Conservation (phyloP, 768 basidiomycete species). For the Nevesoporus exiguus region DNA sequence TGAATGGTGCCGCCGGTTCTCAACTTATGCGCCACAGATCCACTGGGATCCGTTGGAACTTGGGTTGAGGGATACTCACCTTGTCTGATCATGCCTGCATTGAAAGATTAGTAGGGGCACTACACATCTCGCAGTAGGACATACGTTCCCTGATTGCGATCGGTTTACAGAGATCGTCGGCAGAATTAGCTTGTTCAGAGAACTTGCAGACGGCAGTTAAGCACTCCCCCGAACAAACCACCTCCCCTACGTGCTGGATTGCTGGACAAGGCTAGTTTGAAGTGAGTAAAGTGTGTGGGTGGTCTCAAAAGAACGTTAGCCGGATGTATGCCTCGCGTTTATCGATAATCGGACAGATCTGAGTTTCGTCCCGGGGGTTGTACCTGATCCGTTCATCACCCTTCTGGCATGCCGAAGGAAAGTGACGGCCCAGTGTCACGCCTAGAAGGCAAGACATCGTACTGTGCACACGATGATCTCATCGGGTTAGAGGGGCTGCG, state of each 20-base stretch:
- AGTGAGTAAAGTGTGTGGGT: background rate
- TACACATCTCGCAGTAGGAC: too few species aligned
- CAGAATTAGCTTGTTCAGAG: constrained; percentile 2
- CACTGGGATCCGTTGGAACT: background rate
- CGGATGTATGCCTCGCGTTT: background rate
- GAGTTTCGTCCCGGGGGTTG: background rate
- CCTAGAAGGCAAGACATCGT: background rate
- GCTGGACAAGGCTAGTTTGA: background rate
- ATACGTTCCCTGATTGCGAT: background rate
- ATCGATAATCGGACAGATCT: constrained; percentile 4
- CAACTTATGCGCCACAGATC: too few species aligned
- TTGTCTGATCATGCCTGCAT: too few species aligned
- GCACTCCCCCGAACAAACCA: constrained; percentile 4
- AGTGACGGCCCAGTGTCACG: background rate
- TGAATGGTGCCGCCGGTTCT: background rate
- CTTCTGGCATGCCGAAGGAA: too few species aligned
- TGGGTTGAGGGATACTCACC: background rate
- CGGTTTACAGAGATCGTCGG: background rate
- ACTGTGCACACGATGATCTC: background rate
- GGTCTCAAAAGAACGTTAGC: too few species aligned
- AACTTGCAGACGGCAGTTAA: constrained; percentile 3
- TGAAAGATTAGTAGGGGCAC: too few species aligned
- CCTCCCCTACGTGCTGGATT: background rate
- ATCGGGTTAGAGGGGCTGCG: background rate
- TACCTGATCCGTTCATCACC: background rate